These are phyloP conservation scores for Pleurotus tuber-regium DNA, from an alignment of 768 basidiomycete species.

Conservation along the genomic window DNA sequence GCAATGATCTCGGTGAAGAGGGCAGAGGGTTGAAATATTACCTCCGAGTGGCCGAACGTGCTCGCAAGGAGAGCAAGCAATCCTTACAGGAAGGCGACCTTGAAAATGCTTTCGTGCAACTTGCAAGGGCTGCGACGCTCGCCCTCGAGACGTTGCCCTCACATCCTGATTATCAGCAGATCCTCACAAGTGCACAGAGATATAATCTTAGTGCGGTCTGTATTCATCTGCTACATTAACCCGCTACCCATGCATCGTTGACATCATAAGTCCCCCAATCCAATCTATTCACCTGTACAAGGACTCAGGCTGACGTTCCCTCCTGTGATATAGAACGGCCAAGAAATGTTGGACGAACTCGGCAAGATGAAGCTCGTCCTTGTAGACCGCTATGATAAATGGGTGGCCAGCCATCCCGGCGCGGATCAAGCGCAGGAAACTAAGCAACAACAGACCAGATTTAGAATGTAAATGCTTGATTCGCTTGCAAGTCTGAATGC, in stretches of 20 bases:
- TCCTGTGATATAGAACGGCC: constrained; percentile 54
- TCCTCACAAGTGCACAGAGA: constrained; percentile 57
- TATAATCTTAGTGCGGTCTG: constrained; percentile 72
- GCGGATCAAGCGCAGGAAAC: constrained; percentile 2
- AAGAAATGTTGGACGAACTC: constrained; percentile 68
- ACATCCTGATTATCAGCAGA: constrained; percentile 60
- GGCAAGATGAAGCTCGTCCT: constrained; percentile 62
- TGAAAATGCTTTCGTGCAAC: constrained; percentile 70
- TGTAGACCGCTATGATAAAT: constrained; percentile 62
- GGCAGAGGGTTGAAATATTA: constrained; percentile 61
- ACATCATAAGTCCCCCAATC: constrained; percentile 2
- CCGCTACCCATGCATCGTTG: constrained; percentile 1
- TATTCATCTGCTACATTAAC: constrained; percentile 17
- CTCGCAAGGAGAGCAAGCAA: constrained; percentile 54
- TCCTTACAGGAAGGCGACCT: constrained; percentile 50
- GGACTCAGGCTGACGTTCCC: constrained; percentile 15
- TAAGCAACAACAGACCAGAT: constrained; percentile 14
- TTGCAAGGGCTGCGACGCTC: constrained; percentile 72
- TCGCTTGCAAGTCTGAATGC: too few species aligned
- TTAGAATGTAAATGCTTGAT: constrained; percentile 18
- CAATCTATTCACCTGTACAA: background rate
- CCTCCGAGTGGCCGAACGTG: constrained; percentile 62
- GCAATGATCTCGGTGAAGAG: constrained; percentile 54
- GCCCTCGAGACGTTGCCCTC: constrained; percentile 74
- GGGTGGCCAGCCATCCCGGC: constrained; percentile 45